Conservation (phyloP, 139 green algal genomes). For the Gonium pectorale region DNA sequence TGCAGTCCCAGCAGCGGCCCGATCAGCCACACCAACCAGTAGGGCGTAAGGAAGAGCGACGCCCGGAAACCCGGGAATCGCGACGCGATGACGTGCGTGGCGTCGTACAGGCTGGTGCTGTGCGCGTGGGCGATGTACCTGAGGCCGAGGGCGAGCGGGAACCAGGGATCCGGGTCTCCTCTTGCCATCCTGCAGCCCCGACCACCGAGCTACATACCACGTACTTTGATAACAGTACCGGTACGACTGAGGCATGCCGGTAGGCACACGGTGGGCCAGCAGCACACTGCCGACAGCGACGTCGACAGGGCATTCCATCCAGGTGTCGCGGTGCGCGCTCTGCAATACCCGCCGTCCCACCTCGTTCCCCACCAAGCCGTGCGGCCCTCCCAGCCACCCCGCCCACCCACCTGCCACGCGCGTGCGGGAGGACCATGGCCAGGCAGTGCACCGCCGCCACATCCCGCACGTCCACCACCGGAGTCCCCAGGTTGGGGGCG, state of each 20-base stretch:
- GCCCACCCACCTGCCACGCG: background rate
- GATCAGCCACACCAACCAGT: background rate
- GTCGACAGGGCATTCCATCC: too few relatives aligned
- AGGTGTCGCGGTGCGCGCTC: too few relatives aligned
- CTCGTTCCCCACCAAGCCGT: too few relatives aligned
- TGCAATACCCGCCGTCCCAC: too few relatives aligned
- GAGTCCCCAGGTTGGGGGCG: background rate
- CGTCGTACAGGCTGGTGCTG: background rate
- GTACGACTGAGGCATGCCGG: too few relatives aligned
- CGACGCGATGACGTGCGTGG: background rate
- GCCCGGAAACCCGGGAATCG: background rate
- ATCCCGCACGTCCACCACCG: background rate
- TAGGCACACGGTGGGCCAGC: too few relatives aligned
- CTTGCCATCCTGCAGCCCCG: too few relatives aligned
- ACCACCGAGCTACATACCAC: too few relatives aligned
- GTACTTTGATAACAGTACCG: too few relatives aligned
- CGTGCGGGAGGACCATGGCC: background rate
- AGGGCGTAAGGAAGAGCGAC: background rate
- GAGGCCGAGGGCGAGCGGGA: too few relatives aligned
- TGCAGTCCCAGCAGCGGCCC: background rate
- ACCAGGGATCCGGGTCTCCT: too few relatives aligned
- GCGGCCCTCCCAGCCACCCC: background rate
- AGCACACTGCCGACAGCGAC: too few relatives aligned
- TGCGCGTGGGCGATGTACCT: slow-evolving; percentile 26
- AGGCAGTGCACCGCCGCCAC: slow-evolving; percentile 11